Conservation (phyloP, 23 red algal species). For the Pyropia yezoensis region DNA sequence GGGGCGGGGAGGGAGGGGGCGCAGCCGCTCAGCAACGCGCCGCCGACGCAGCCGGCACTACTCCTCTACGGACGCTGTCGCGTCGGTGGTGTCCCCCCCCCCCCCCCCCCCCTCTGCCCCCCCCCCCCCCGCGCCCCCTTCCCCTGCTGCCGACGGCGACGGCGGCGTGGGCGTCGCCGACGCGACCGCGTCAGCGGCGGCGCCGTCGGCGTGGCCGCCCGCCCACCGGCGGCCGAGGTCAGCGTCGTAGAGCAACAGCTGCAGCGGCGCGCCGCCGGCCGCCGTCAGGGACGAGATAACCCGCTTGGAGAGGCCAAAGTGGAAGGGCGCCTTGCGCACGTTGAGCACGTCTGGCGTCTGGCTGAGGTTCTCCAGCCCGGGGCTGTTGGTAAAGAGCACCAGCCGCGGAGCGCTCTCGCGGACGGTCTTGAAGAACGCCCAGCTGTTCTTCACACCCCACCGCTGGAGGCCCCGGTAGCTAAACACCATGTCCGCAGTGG, state of each 20-base stretch:
- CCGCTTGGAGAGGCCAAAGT: slow-evolving; percentile 33
- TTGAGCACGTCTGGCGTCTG: slow-evolving; percentile 25
- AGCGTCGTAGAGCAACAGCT: slow-evolving; percentile 46
- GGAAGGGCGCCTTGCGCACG: slow-evolving; percentile 51
- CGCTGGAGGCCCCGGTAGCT: slow-evolving; percentile 38
- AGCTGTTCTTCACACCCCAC: slow-evolving; percentile 44
- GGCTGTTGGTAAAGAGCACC: slow-evolving; percentile 49
- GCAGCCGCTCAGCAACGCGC: too few relatives aligned
- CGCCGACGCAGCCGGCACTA: too few relatives aligned
- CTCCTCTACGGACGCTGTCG: too few relatives aligned
- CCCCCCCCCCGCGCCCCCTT: too few relatives aligned
- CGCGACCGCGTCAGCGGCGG: too few relatives aligned
- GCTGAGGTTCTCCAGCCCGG: slow-evolving; percentile 20
- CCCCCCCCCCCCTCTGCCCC: too few relatives aligned
- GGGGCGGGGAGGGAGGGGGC: too few relatives aligned
- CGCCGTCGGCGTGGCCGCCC: too few relatives aligned
- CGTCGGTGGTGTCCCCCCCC: too few relatives aligned
- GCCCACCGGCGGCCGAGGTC: not conserved
- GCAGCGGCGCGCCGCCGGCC: slow-evolving; percentile 14
- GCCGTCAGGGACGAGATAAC: slow-evolving; percentile 23
- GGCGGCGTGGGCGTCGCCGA: too few relatives aligned
- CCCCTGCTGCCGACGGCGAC: too few relatives aligned
- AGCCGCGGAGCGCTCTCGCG: slow-evolving; percentile 19
- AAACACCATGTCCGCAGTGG: slow-evolving; percentile 44
- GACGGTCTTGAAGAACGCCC: slow-evolving; percentile 40